Percentiles rank a stretch among this genome's conserved stretches.
Evolutionary conservation across 495 filamentous ascomycete species (phyloP).

Genomic region (Podospora australis): DNA sequence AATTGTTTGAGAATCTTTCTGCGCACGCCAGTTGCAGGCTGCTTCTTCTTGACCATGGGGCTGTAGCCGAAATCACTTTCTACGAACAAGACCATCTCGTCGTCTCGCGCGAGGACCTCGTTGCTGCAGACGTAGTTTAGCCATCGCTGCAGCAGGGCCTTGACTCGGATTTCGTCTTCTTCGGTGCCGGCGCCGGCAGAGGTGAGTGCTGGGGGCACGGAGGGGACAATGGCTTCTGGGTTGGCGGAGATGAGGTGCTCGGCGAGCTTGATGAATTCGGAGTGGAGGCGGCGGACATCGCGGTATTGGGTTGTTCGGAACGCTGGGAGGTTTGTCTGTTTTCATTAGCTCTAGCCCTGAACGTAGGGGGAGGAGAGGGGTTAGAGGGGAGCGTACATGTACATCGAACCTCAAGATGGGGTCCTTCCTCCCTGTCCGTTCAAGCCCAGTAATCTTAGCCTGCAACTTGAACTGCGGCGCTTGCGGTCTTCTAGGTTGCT

Average conservation of each 20-base stretch:
- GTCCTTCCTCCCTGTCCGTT: conserved; percentile 90
- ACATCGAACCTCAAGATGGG: conserved; percentile 94
- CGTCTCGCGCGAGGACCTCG: conserved; percentile 87
- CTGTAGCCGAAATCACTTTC: conserved; percentile 98
- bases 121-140: conserved; percentile 87
- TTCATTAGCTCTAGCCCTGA: conserved; percentile 10
- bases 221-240: conserved; percentile 95
- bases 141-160: conserved; percentile 87
- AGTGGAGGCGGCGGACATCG: conserved; percentile 89
- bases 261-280: conserved; percentile 90
- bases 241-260: conserved; percentile 93
- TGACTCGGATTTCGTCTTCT: conserved; percentile 88
- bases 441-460: conserved; percentile 87
- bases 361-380: conserved; percentile 1
- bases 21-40: conserved; percentile 92
- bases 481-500: conserved; percentile 39
- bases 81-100: conserved; percentile 94
- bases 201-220: conserved; percentile 83
- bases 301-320: conserved; percentile 97
- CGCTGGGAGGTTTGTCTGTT: conserved; percentile 90
- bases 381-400: conserved; percentile 84
- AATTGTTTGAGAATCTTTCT: conserved; percentile 97
- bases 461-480: conserved; percentile 77
- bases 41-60: conserved; percentile 88
- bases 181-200: conserved; percentile 94